Evolutionary conservation across 768 basidiomycete genomes (phyloP).

Genomic region (Gloeopeniophorella convolvens): DNA sequence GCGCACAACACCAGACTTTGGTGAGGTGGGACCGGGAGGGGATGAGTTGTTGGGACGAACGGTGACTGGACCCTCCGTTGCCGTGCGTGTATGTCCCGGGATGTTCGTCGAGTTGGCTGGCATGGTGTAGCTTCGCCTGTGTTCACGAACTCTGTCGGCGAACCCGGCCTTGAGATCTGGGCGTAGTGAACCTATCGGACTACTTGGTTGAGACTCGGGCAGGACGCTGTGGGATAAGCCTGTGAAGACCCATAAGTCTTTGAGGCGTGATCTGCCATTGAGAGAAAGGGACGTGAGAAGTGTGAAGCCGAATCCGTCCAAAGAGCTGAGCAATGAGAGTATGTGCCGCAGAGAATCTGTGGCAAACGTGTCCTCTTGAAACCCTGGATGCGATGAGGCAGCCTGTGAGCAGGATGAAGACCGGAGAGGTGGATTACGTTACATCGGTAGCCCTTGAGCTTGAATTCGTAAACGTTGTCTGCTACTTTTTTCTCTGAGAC

Average conservation of each 20-base stretch:
- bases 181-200: conserved; percentile 31
- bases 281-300: conserved; percentile 67
- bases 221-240: conserved; percentile 36
- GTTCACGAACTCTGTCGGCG: conserved; percentile 11
- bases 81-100: conserved; percentile 11
- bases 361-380: conserved; percentile 70
- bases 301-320: conserved; percentile 62
- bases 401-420: conserved; percentile 5
- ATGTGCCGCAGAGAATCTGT: conserved; percentile 70
- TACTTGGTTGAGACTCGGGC: conserved; percentile 31
- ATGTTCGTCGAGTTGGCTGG: background rate
- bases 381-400: conserved; percentile 42
- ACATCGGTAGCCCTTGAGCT: conserved; percentile 79
- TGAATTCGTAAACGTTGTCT: conserved; percentile 70
- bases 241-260: conserved; percentile 75
- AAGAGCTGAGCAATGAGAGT: conserved; percentile 54
- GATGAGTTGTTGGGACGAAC: conserved; percentile 11
- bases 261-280: conserved; percentile 61
- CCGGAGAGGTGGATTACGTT: conserved; percentile 26
- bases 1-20: conserved; percentile 39
- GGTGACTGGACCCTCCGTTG: conserved; percentile 13
- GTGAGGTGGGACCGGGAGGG: conserved; percentile 22
- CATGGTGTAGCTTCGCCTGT: conserved; percentile 5
- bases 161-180: conserved; percentile 26
- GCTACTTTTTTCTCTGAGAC: conserved; percentile 72